A percentile compares a stretch with the other conserved stretches of the same genome.
phyloP scores from a whole-genome alignment of 805 yeast species.

The Candida corydali region DNA sequence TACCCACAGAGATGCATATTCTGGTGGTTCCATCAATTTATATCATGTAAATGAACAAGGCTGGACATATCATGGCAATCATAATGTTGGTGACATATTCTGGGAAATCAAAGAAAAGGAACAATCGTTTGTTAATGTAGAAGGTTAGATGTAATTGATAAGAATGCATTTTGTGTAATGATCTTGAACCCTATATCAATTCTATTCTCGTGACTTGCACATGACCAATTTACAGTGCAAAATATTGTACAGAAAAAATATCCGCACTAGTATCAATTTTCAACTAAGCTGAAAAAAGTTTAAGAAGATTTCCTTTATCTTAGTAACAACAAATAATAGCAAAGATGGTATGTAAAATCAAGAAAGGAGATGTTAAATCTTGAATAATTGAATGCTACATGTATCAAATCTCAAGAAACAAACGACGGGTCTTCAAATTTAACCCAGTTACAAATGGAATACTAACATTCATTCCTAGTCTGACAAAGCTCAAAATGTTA shows the following conservation, averaged over 20 bases:
- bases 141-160: slow-evolving; percentile 26
- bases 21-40: slow-evolving; percentile 94
- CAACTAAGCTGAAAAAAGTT: not conserved
- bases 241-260: too few relatives aligned
- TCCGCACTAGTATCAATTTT: not conserved
- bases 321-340: slow-evolving; percentile 9
- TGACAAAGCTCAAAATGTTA: slow-evolving; percentile 72
- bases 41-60: slow-evolving; percentile 92
- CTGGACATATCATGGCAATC: slow-evolving; percentile 94
- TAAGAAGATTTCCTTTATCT: slow-evolving; percentile 7
- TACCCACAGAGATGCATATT: slow-evolving; percentile 95
- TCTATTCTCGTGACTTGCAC: slow-evolving; percentile 2
- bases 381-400: too few relatives aligned
- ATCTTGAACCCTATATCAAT: not conserved
- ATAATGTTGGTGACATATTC: slow-evolving; percentile 84
- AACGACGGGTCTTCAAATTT: too few relatives aligned
- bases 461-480: slow-evolving; percentile 19
- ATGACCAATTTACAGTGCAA: too few relatives aligned
- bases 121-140: slow-evolving; percentile 82
- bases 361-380: too few relatives aligned
- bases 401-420: too few relatives aligned
- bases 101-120: slow-evolving; percentile 90
- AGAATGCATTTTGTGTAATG: not conserved
- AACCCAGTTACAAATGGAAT: too few relatives aligned
- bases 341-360: slow-evolving; percentile 17